Conservation (phyloP, 495 filamentous ascomycete species). For the Cetradonia linearis region DNA sequence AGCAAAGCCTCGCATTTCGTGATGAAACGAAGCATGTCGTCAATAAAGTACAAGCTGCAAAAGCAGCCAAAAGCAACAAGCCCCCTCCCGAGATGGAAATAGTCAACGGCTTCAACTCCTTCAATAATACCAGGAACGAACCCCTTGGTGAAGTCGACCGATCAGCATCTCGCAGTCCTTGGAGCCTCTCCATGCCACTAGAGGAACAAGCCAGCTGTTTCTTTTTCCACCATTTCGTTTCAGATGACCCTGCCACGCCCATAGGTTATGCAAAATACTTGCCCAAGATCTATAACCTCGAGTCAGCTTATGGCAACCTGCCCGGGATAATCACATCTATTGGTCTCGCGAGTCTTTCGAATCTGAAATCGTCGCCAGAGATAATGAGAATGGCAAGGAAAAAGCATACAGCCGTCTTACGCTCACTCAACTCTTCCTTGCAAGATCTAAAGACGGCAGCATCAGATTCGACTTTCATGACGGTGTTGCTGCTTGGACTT, state of each 20-base stretch:
- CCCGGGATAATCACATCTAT: constrained; percentile 39
- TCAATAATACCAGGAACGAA: not conserved
- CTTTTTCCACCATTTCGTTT: constrained; percentile 29
- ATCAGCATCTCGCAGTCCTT: constrained; percentile 19
- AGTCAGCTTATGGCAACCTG: constrained; percentile 29
- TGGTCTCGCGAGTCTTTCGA: constrained; percentile 42
- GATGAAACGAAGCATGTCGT: constrained; percentile 61
- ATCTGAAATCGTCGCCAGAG: constrained; percentile 30
- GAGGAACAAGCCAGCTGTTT: constrained; percentile 36
- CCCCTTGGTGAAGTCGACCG: not conserved
- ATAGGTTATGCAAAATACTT: constrained; percentile 25
- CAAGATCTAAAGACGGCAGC: constrained; percentile 43
- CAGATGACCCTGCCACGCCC: not conserved
- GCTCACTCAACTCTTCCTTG: constrained; percentile 44
- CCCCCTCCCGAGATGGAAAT: constrained; percentile 17
- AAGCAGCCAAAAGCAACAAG: constrained; percentile 19
- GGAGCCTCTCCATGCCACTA: constrained; percentile 23
- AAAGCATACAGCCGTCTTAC: constrained; percentile 41
- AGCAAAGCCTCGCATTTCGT: constrained; percentile 60
- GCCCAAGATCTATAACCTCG: constrained; percentile 15
- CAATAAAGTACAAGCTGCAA: constrained; percentile 41
- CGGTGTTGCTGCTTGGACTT: constrained; percentile 48
- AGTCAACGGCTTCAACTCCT: constrained; percentile 21
- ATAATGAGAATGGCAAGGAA: constrained; percentile 34
- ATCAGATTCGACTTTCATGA: constrained; percentile 51